Percentiles rank a stretch among this genome's conserved stretches.
phyloP scores from a whole-genome alignment of 805 yeast genomes.

The Lachancea dasiensis region DNA sequence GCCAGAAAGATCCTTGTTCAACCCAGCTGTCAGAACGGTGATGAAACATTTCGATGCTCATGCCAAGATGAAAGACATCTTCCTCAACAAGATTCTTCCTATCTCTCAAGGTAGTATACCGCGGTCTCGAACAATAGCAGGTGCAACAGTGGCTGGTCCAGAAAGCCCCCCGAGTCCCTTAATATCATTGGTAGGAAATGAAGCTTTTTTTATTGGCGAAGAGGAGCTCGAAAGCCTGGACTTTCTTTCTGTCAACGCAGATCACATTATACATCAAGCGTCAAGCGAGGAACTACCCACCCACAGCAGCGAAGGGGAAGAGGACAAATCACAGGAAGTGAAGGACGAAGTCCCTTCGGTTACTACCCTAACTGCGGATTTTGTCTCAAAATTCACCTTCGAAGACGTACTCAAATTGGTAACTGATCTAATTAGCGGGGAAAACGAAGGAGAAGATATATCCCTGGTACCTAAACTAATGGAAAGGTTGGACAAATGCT shows the following conservation, averaged over 20 bases:
- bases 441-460: not conserved
- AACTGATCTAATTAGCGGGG: conserved; percentile 4
- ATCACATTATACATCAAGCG: not conserved
- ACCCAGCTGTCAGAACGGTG: conserved; percentile 8
- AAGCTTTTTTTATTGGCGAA: conserved; percentile 9
- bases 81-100: conserved; percentile 7
- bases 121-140: conserved; percentile 1
- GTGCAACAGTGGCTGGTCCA: not conserved
- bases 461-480: conserved; percentile 8
- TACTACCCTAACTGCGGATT: conserved; percentile 1
- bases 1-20: conserved; percentile 7
- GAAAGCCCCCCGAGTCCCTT: conserved; percentile 3
- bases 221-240: conserved; percentile 8
- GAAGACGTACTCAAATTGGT: conserved; percentile 8
- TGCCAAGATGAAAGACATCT: conserved; percentile 7
- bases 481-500: conserved; percentile 8
- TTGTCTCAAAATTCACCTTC: conserved; percentile 7
- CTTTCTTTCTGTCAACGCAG: conserved; percentile 5
- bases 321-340: not conserved
- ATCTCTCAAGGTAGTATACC: not conserved
- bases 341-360: not conserved
- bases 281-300: not conserved
- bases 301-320: not conserved
- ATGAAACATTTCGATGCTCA: conserved; percentile 10
- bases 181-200: conserved; percentile 3